Conservation (phyloP, 495 filamentous ascomycete genomes). For the Penicillium silybi region DNA sequence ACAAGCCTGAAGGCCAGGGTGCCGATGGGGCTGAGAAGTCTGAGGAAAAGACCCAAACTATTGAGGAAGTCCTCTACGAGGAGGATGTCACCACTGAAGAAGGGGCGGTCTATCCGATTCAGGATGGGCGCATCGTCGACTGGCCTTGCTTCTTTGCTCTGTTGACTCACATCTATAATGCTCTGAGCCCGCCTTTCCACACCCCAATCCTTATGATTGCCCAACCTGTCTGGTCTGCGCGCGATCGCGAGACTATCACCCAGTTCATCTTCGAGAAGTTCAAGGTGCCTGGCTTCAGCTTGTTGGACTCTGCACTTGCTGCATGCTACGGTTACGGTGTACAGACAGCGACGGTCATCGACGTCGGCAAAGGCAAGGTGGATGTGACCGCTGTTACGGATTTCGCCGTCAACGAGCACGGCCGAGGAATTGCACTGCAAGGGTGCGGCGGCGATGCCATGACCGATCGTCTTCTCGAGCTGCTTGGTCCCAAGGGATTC, state of each 20-base stretch:
- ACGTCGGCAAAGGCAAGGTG: constrained; percentile 86
- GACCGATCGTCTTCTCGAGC: constrained; percentile 66
- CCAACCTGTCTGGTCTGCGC: constrained; percentile 79
- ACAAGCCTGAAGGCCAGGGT: constrained; percentile 13
- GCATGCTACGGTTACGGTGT: constrained; percentile 79
- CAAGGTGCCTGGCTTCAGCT: constrained; percentile 81
- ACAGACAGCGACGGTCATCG: constrained; percentile 73
- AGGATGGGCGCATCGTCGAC: constrained; percentile 78
- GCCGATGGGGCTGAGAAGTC: constrained; percentile 17
- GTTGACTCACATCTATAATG: constrained; percentile 79
- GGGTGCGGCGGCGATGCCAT: constrained; percentile 83
- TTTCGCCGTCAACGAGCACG: constrained; percentile 59
- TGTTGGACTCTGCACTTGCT: constrained; percentile 82
- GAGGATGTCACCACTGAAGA: constrained; percentile 85
- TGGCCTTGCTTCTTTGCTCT: constrained; percentile 92
- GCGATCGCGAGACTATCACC: constrained; percentile 76
- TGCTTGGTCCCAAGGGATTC: constrained; percentile 68
- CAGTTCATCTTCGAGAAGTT: constrained; percentile 97
- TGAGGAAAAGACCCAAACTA: constrained; percentile 19
- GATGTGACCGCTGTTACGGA: constrained; percentile 87
- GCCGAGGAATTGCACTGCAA: constrained; percentile 59
- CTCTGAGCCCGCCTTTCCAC: constrained; percentile 84
- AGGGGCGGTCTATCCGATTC: constrained; percentile 83
- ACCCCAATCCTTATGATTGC: constrained; percentile 86
- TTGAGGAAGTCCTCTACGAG: constrained; percentile 61